Evolutionary conservation across 2,329 filamentous ascomycete species (phyloP), one percentile per base, ranked within the genome.

Genomic region (Trichoderma semiorbis): DNA sequence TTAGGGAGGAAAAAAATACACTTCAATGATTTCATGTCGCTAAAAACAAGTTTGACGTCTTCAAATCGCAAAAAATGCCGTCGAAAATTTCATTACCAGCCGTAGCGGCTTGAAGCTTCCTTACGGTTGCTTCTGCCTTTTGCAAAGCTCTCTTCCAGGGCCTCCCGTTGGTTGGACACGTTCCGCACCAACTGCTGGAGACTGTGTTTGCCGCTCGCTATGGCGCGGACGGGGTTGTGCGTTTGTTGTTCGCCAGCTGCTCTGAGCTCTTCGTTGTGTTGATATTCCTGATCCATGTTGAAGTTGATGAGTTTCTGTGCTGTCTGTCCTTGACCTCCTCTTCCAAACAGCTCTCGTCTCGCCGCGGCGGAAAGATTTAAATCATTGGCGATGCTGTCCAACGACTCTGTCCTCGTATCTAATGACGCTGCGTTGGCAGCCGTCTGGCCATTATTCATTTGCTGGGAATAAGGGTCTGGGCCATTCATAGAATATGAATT

Each of bases 111-210:
- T 5, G 92, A 93, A 24, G 93, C 93, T 79, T 97, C 94, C 76
- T 89, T 91, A 80, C 93, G 91, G 78, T 95, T 96, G 76, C 87
- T 89, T 83, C 89, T 91, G 7, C 94, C 93, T 75, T 91, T 85
- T 24, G 94, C 94, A 84, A 97, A 98, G 79, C 93, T 95, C 78
- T 98, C 95, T 82, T 98, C 94, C 75, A 98, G 83, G 3, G 94
- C 94, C 12, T 97, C 94, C 78, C 91, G 90, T 82, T 98, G 94
- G 74, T 87, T 93, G 75, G 90, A 90, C 30, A 93, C 95, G 73
- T 92, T 92, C 81, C 90, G 94, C 75, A 98, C 92, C 76, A 98
- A 85, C 83, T 97, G 94, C 78, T 91, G 91, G 80, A 98, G 85
- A 77, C 89, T 97, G 82, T 98, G 94, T 84, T 98, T 98, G 75